Percentiles rank a stretch among this genome's conserved stretches.
These are phyloP conservation scores for Scortechinia acanthostroma DNA, from an alignment of 2,329 filamentous ascomycete species.

Conservation along the genomic window DNA sequence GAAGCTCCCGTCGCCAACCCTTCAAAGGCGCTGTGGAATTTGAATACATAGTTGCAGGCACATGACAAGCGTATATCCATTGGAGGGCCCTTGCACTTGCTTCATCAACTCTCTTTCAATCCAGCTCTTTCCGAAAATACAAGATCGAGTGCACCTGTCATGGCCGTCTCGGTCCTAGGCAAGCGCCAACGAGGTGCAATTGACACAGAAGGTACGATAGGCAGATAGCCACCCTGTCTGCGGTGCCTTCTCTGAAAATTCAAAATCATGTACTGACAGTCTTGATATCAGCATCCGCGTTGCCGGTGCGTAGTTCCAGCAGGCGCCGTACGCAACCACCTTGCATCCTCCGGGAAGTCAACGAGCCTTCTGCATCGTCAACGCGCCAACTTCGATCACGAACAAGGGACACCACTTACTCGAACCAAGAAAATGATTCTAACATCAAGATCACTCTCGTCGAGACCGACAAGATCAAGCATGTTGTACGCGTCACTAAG, in stretches of 20 bases:
- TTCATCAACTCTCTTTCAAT: too few species aligned
- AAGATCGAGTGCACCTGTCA: too few species aligned
- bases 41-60: too few species aligned
- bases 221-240: too few species aligned
- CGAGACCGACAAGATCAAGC: not conserved
- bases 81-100: too few species aligned
- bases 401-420: not conserved
- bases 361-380: not conserved
- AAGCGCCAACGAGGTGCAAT: not conserved
- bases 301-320: conserved; percentile 1
- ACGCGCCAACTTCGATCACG: not conserved
- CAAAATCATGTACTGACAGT: not conserved
- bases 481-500: not conserved
- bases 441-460: not conserved
- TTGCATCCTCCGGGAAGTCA: not conserved
- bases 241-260: too few species aligned
- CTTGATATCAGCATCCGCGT: not conserved
- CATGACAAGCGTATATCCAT: too few species aligned
- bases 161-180: not conserved
- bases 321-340: not conserved
- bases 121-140: too few species aligned
- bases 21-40: too few species aligned
- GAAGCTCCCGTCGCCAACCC: too few species aligned
- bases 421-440: not conserved
- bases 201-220: not conserved